Evolutionary conservation across 2,329 filamentous ascomycete species (phyloP), one percentile per base, ranked within the genome.

Genomic region (Sporothrix brunneoviolacea): DNA sequence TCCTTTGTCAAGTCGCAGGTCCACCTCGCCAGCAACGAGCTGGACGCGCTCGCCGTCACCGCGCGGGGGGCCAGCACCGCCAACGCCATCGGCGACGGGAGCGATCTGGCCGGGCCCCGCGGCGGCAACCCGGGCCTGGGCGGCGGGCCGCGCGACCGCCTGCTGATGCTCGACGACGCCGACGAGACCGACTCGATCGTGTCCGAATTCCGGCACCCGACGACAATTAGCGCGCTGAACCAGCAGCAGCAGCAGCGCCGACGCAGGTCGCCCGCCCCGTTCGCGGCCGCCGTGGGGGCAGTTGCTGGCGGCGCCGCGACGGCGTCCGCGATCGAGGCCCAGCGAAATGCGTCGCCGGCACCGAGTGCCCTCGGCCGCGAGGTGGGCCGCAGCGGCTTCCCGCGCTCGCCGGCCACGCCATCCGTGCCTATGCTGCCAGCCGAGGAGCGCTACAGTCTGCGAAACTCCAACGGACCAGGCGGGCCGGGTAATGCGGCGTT

Each of bases 1-100:
- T 91, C 87, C 10, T 94, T 94, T 72, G 91, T 93, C 79, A 93
- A 93, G 72, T 91, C 87, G 22, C 84, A 89, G 62, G 83, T 85
- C 9, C 81, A 88, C 60, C 73, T 93, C 15, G 68, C 68, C 27
- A 86, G 82, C 13, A 91, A 85, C 3, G 88, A 94, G 68, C 75
- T 94, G 44, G 88, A 93, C 64, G 88, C 88, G 3, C 74, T 93
- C 48, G 88, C 86, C 57, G 86, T 84, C 18, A 91, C 88, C 15
- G 88, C 39, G 5, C 9, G 32, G 27, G 28, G 18, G 15, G 15
- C 12, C 24, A 16, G 35, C 9, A 15, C 16, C 24, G 22, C 35
- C 12, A 15, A 19, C 13, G 24, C 8, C 24, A n/a, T n/a, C n/a
- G n/a, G n/a, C n/a, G n/a, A n/a, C n/a, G n/a, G n/a, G n/a, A 12